phyloP scores from a whole-genome alignment of 2,329 filamentous ascomycete species.

The Aureobasidium sp. region DNA sequence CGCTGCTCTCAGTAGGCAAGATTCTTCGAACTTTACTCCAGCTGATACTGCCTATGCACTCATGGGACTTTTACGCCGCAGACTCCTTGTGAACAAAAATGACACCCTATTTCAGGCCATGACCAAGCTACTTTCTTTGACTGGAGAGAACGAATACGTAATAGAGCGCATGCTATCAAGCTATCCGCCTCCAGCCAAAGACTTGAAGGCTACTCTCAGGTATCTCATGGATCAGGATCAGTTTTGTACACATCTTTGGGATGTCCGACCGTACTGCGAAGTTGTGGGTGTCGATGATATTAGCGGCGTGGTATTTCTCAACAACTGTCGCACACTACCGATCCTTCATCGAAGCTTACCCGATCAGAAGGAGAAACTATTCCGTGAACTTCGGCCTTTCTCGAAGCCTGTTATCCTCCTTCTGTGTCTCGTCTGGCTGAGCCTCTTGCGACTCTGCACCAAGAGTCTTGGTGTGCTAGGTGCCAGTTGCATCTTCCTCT shows the following conservation, averaged over 20 bases:
- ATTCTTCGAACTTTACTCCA: neutral
- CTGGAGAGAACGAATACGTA: neutral
- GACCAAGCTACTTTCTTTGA: neutral
- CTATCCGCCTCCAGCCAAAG: neutral
- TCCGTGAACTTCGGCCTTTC: neutral
- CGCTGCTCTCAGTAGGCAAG: neutral
- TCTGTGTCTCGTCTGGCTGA: neutral
- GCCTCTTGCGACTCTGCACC: neutral
- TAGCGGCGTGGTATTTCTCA: neutral
- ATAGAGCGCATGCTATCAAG: neutral
- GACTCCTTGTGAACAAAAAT: neutral
- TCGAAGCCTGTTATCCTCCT: neutral
- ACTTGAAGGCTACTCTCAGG: neutral
- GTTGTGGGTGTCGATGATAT: neutral
- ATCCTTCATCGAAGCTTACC: neutral
- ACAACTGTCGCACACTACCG: neutral
- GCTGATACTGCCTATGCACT: neutral
- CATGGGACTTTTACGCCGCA: neutral
- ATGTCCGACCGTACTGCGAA: neutral
- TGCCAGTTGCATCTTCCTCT: neutral
- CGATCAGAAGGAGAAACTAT: neutral
- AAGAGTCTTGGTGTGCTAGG: neutral
- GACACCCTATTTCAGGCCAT: neutral
- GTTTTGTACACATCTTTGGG: neutral
- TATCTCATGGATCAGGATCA: neutral